A percentile compares a stretch with the other conserved stretches of the same genome.
Conservation (phyloP, 192 early-diverging fungal genomes). For the Podila epicladia region DNA sequence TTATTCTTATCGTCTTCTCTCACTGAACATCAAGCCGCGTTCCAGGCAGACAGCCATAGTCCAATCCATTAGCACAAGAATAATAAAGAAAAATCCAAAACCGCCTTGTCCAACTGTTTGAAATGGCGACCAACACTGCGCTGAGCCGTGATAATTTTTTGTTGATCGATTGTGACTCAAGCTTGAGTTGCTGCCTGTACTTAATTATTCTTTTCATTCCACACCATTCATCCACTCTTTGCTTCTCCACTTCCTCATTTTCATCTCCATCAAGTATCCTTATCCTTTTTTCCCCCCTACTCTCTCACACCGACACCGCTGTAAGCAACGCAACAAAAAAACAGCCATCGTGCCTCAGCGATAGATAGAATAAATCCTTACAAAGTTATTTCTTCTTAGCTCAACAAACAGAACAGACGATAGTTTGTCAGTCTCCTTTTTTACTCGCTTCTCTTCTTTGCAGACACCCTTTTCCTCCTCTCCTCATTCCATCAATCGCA, state of each 20-base stretch:
- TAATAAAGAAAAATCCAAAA: too few relatives aligned
- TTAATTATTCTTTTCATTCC: background rate
- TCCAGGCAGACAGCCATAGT: too few relatives aligned
- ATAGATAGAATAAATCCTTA: too few relatives aligned
- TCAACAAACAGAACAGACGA: background rate
- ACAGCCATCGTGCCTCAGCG: too few relatives aligned
- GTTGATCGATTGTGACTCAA: conserved; percentile 31
- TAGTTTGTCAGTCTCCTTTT: background rate
- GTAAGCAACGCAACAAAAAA: too few relatives aligned
- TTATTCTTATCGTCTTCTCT: background rate
- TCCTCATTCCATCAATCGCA: background rate
- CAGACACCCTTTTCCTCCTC: background rate
- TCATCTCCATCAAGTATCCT: background rate
- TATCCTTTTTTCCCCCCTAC: background rate
- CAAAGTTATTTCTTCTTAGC: background rate
- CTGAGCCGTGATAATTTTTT: background rate
- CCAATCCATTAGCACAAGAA: too few relatives aligned
- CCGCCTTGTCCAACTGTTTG: too few relatives aligned
- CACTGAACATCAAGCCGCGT: background rate
- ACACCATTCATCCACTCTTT: conserved; percentile 2
- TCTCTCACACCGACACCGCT: background rate
- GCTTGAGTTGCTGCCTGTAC: background rate
- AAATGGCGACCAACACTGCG: too few relatives aligned
- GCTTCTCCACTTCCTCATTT: background rate
- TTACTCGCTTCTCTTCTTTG: background rate